These are phyloP conservation scores for Fusarium ambrosium DNA, from an alignment of 2,329 filamentous ascomycete species.

Conservation along the genomic window DNA sequence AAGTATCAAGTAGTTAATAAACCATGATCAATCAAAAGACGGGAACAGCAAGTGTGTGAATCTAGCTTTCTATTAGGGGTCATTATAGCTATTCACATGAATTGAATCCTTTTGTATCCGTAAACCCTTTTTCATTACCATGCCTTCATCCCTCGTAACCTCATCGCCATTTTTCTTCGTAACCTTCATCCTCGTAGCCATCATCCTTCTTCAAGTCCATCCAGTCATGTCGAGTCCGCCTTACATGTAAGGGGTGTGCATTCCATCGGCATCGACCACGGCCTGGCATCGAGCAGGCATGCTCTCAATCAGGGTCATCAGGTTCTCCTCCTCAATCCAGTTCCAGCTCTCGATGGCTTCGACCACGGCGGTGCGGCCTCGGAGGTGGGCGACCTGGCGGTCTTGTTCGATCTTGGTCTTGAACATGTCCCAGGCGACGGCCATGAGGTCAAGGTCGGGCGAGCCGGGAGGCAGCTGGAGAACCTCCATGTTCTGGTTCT, in stretches of 20 bases:
- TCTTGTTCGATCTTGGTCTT: conserved; percentile 7
- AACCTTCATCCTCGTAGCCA: neutral
- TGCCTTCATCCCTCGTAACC: neutral
- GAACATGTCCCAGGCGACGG: conserved; percentile 14
- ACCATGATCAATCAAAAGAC: neutral
- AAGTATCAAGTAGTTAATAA: neutral
- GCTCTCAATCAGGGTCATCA: conserved; percentile 13
- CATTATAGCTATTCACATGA: conserved; percentile 1
- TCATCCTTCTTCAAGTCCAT: neutral
- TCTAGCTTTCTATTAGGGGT: neutral
- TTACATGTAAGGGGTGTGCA: conserved; percentile 15
- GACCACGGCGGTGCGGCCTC: neutral
- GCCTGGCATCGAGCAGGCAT: conserved; percentile 34
- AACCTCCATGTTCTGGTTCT: neutral
- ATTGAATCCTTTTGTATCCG: neutral
- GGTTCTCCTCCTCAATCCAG: neutral
- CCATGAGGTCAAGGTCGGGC: conserved; percentile 30
- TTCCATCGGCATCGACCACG: conserved; percentile 30
- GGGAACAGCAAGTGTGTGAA: neutral
- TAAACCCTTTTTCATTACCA: neutral
- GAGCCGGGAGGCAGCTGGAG: conserved; percentile 28
- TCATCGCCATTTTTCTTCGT: neutral
- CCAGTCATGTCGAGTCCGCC: neutral
- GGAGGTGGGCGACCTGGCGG: neutral
- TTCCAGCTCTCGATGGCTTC: conserved; percentile 13